Base-by-base conservation (phyloP, 768 basidiomycete genomes). In the Hericium alpestre region DNA sequence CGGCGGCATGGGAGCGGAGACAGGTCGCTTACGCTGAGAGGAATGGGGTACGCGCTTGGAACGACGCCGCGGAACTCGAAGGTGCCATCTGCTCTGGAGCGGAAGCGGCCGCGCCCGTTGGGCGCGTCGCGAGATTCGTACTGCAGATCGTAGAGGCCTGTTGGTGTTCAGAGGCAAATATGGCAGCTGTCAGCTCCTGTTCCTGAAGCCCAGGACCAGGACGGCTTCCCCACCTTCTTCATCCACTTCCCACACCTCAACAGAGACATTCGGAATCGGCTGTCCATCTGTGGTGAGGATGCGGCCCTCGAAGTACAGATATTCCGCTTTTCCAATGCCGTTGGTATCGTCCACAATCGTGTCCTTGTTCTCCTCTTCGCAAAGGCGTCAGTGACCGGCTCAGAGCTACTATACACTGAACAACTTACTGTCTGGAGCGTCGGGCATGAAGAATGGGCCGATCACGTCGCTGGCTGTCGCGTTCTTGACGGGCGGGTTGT, bases 181-280 rank as follows among this genome's bases (percentile, higher is more conserved):
- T 8, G 6, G 43, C 43, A 16, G 32, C 8, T 32, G 32, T 32
- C 6, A 32, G 4, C 32, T 32, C 27, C 27, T 6, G 43, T 46
- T 46, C 43, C 22, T 16, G 43, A 12, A 22, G 43, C 43, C 32
- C 2, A 32, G 32, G 32, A 32, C 32, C 32, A 32, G 65, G 39
- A 62, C 63, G 67, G 54, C 43, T 1, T 10, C 10, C 43, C 7
- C 22, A 46, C 43, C 43, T n/a, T 46, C 22, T 22, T 46, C 43
- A 22, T 46, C 43, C 7, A 22, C 22, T 12, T 46, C 43, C 43
- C 43, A 46, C 8, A 22, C 22, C 13, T 46, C 43, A 22, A 46
- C 22, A 2, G 22, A n/a, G 22, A 12, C 43, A 16, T 46, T 46
- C 0, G 16, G 7, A 46, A 46, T 46, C 43, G 43, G 43, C 43